A percentile compares a stretch with the other conserved stretches of the same genome.
These are phyloP conservation scores for Geotrichum fermentans DNA, from an alignment of 1,139 yeast genomes.

Conservation along the genomic window DNA sequence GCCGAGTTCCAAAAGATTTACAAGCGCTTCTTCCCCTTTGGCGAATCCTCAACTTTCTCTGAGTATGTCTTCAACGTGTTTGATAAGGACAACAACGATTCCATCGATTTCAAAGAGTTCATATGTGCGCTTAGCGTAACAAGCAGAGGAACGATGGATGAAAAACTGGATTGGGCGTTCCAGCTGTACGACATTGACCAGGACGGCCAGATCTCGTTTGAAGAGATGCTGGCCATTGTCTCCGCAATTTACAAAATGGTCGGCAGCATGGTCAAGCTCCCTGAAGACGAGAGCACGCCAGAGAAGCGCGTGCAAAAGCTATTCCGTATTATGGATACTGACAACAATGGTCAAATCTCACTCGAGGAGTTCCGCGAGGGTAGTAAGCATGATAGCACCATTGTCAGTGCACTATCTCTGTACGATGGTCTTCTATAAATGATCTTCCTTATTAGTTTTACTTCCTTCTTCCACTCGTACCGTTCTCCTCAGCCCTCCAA, in stretches of 20 bases:
- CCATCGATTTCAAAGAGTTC: constrained; percentile 88
- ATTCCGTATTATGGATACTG: constrained; percentile 67
- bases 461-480: not conserved
- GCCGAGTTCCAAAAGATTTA: constrained; percentile 88
- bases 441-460: not conserved
- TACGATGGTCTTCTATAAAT: constrained; percentile 47
- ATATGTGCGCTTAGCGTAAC: constrained; percentile 84
- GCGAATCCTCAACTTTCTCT: constrained; percentile 90
- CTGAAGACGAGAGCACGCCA: constrained; percentile 91
- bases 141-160: constrained; percentile 82
- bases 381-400: constrained; percentile 75
- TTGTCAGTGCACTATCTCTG: constrained; percentile 68
- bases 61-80: constrained; percentile 83
- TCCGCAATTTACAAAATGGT: constrained; percentile 90
- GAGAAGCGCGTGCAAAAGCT: constrained; percentile 80
- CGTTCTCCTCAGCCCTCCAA: no score
- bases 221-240: constrained; percentile 75
- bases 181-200: constrained; percentile 77
- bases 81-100: constrained; percentile 76
- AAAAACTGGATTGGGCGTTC: constrained; percentile 78
- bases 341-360: constrained; percentile 61
- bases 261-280: constrained; percentile 87
- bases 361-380: constrained; percentile 81
- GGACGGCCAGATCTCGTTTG: constrained; percentile 67
- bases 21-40: constrained; percentile 96